phyloP scores from a whole-genome alignment of 1,139 yeast species.

The Candida mesenterica region DNA sequence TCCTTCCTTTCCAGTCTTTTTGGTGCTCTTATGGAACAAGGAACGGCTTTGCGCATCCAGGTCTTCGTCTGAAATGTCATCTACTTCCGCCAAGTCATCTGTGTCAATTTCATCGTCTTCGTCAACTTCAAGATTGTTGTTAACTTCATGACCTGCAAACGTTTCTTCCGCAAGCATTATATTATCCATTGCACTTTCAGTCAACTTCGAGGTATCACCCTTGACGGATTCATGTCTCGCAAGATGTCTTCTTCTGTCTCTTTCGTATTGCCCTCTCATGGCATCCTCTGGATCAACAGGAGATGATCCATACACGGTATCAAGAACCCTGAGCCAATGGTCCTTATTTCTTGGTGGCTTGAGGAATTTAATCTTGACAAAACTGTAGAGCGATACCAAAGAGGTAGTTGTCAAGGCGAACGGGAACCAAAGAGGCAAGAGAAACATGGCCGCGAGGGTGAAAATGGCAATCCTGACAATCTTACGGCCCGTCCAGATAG shows the following conservation, averaged over 20 bases:
- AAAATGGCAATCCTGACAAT: slow-evolving; percentile 20
- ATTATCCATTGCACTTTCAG: slow-evolving; percentile 39
- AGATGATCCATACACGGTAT: slow-evolving; percentile 33
- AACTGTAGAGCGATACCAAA: slow-evolving; percentile 36
- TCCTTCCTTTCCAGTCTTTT: slow-evolving; percentile 10
- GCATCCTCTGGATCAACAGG: slow-evolving; percentile 36
- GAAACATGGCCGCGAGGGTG: slow-evolving; percentile 2
- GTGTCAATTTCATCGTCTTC: slow-evolving; percentile 3
- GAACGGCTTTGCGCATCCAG: slow-evolving; percentile 9
- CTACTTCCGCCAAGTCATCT: slow-evolving; percentile 4
- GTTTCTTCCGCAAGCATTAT: slow-evolving; percentile 40
- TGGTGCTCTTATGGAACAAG: slow-evolving; percentile 10
- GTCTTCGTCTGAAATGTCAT: slow-evolving; percentile 17
- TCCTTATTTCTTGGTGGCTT: slow-evolving; percentile 21
- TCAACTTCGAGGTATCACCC: slow-evolving; percentile 42
- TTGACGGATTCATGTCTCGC: slow-evolving; percentile 38
- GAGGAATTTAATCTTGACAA: slow-evolving; percentile 30
- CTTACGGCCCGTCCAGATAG: slow-evolving; percentile 31
- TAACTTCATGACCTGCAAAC: slow-evolving; percentile 11
- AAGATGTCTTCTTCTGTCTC: slow-evolving; percentile 28
- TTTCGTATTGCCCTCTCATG: slow-evolving; percentile 29
- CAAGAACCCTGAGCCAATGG: slow-evolving; percentile 37
- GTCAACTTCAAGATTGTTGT: slow-evolving; percentile 10
- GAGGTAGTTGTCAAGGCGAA: slow-evolving; percentile 44
- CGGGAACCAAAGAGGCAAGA: slow-evolving; percentile 56